Evolutionary conservation across 495 filamentous ascomycete genomes (phyloP), one percentile per base, ranked within the genome.

Genomic region (Penicillium bovifimosum): DNA sequence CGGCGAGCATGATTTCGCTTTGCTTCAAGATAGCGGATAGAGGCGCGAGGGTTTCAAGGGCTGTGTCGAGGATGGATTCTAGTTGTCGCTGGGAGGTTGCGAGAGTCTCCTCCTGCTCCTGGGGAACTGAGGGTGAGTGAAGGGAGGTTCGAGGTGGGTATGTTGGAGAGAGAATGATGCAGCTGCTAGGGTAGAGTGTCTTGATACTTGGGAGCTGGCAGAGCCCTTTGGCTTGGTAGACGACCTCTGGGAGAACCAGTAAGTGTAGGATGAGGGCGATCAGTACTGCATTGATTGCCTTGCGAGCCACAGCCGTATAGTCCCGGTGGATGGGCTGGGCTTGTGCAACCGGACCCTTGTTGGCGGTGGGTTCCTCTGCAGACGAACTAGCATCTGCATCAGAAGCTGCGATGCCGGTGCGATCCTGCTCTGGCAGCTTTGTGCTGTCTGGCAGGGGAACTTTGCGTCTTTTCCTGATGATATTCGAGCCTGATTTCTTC

Each of bases 191-290:
- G 33, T 74, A 74, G 6, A 69, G 41, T 7, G 54, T 42, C 43
- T 69, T 53, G 13, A 73, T 41, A 2, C 39, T 36, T 5, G 62
- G 52, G 11, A 72, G 39, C 13, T 51, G 40, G 53, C 73, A 76
- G 17, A 72, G 54, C 14, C 50, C 41, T 38, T 66, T 69, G 18
- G 62, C 54, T 47, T 74, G 70, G 17, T 71, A 66, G 52, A 72
- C 55, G 9, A 74, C 38, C 51, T 76, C 71, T 17, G 73, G 73
- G 34, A 76, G 54, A 24, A 74, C 49, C 31, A 76, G 64, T 16
- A 75, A 44, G 52, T 75, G 72, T 24, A 67, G 46, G 44, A 73
- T 70, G 31, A 61, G 41, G 7, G 61, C 60, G 51, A 68, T 32
- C 20, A 75, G 57, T 34, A 73, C 48, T 9, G 56, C 42, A 52